phyloP scores from a whole-genome alignment of 1,284 basidiomycete genomes.

The Microbotryomycetes sp. region DNA sequence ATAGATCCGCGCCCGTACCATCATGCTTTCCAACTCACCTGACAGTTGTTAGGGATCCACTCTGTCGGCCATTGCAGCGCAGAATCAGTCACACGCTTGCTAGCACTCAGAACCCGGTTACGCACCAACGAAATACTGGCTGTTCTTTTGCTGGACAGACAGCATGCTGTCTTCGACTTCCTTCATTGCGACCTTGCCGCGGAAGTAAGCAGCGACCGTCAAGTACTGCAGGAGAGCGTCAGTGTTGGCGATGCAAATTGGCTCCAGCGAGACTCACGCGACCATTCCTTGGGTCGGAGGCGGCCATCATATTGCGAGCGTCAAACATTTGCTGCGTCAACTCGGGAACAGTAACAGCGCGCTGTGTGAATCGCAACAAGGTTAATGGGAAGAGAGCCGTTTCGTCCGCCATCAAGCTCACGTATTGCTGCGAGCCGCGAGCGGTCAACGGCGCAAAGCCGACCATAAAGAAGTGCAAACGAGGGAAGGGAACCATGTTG shows the following conservation, averaged over 20 bases:
- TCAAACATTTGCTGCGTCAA: conserved; percentile 98
- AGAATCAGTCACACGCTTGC: no score
- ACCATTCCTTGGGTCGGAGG: conserved; percentile 88
- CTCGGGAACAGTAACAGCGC: conserved; percentile 90
- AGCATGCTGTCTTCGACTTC: conserved; percentile 95
- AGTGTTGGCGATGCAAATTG: neutral
- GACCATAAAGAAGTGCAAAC: conserved; percentile 99
- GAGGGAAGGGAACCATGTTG: conserved; percentile 62
- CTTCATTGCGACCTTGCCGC: conserved; percentile 97
- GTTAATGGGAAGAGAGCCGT: no score
- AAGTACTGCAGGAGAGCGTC: conserved; percentile 40
- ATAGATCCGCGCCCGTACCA: neutral
- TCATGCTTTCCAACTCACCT: conserved; percentile 2
- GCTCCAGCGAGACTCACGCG: conserved; percentile 43
- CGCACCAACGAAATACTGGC: conserved; percentile 77
- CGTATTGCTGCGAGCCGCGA: conserved; percentile 81
- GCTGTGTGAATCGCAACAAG: conserved; percentile 37
- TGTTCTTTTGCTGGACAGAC: conserved; percentile 87
- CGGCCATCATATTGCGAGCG: conserved; percentile 70
- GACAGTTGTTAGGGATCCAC: conserved; percentile 90
- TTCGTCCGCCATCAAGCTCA: neutral
- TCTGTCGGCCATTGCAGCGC: conserved; percentile 50
- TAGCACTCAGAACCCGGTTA: no score
- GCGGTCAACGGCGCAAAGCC: conserved; percentile 93
- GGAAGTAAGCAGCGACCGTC: conserved; percentile 91